Base-by-base conservation (phyloP, 2,329 filamentous ascomycete species). In the Pseudogymnoascus sp. region DNA sequence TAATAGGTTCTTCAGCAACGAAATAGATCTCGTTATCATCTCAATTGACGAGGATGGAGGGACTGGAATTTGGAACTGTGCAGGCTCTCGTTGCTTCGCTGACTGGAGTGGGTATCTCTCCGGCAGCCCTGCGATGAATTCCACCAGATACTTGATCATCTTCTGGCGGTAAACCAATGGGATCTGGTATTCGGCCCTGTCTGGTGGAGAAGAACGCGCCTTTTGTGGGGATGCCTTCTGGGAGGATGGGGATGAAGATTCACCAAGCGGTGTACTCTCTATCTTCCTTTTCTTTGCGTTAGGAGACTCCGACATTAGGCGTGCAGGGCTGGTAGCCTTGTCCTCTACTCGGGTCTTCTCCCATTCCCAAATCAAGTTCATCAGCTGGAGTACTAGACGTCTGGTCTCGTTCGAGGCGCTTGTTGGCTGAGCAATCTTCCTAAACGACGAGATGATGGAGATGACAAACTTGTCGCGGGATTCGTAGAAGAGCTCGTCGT, bases 401-500 rank as follows among this genome's bases (percentile, higher is more conserved):
- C 96, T 96, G 71, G 87, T 93, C 72, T 99, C 95, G 56, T 90
- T 91, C 0, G 92, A 96, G 1, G 92, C 86, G 66, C 89, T 96
- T 4, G 90, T 88, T 3, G 91, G 87, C 21, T 84, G 82, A 0
- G 93, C 92, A 62, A 99, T 90, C 76, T 97, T 97, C 61, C 90
- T 84, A 37, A 99, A 80, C 3, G 91, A 93, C 1, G 87, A 88
- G 63, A 99, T 93, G 73, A 99, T 96, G 67, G 95, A 84, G 63
- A 89, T 85, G 4, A 92, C 86, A 68, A 97, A 96, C 72, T 93
- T 93, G 68, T 99, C 95, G 62, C 95, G 83, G 1, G 91, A 92
- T 67, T 97, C 93, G 69, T 96, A 99, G 77, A 99, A 99, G 4
- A 99, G 79, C 70, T 95, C 88, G 0, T 93, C 89, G 73, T 99